phyloP scores from a whole-genome alignment of 768 basidiomycete genomes.

The Pleurotus djamor region DNA sequence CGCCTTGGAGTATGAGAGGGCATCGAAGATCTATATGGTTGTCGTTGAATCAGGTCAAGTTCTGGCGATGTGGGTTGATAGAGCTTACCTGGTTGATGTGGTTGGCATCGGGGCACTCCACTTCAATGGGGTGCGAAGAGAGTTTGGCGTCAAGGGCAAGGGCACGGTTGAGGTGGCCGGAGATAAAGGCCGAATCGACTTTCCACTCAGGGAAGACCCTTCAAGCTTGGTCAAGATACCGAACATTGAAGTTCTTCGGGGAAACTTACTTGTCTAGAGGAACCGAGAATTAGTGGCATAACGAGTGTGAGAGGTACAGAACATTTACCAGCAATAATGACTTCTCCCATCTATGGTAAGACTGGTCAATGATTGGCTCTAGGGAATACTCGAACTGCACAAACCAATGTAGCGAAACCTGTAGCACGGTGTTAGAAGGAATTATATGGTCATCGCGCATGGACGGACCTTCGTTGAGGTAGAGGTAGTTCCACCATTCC shows the following conservation, averaged over 20 bases:
- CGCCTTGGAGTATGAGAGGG: slow-evolving; percentile 83
- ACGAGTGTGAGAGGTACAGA: slow-evolving; percentile 6
- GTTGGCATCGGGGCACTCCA: slow-evolving; percentile 84
- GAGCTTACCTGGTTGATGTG: slow-evolving; percentile 67
- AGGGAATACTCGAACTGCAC: slow-evolving; percentile 16
- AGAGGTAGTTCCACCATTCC: slow-evolving; percentile 90
- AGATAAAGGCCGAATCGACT: slow-evolving; percentile 78
- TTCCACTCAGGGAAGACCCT: slow-evolving; percentile 87
- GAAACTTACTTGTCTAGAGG: slow-evolving; percentile 49
- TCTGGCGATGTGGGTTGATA: neutral
- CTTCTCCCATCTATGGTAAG: slow-evolving; percentile 72
- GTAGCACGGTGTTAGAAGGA: slow-evolving; percentile 6
- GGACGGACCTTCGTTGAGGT: slow-evolving; percentile 68
- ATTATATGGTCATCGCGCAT: neutral
- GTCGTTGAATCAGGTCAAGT: neutral
- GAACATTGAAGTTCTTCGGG: neutral
- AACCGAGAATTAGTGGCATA: neutral
- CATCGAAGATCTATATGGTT: slow-evolving; percentile 77
- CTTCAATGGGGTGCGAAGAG: slow-evolving; percentile 92
- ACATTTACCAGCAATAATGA: slow-evolving; percentile 72
- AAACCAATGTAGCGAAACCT: slow-evolving; percentile 85
- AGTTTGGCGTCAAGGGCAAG: slow-evolving; percentile 80
- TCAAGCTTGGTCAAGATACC: slow-evolving; percentile 9
- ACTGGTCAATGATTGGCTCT: slow-evolving; percentile 1
- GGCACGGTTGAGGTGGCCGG: slow-evolving; percentile 72